A percentile compares a stretch with the other conserved stretches of the same genome.
phyloP scores from a whole-genome alignment of 2,329 filamentous ascomycete genomes.

The Clonostachys sp. region DNA sequence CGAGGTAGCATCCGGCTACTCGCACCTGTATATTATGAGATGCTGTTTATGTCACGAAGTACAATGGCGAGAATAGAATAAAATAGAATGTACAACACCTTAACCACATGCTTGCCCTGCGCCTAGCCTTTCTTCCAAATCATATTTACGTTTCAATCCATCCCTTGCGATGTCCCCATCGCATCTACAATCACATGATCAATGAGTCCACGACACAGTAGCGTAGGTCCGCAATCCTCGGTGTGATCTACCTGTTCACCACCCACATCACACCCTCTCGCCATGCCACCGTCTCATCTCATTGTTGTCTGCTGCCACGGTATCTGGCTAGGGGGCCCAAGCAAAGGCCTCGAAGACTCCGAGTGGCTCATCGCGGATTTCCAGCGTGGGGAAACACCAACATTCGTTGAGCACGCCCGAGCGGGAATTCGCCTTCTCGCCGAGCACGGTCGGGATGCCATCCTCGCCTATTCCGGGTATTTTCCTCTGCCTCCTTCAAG shows the following conservation, averaged over 20 bases:
- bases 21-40: too few species aligned
- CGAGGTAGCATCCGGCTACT: too few species aligned
- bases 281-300: constrained; percentile 43
- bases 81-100: too few species aligned
- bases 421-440: constrained; percentile 53
- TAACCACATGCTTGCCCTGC: too few species aligned
- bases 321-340: constrained; percentile 62
- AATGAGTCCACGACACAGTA: too few species aligned
- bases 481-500: background rate
- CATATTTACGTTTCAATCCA: too few species aligned
- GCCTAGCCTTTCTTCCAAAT: too few species aligned
- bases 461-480: constrained; percentile 72
- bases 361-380: constrained; percentile 76
- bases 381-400: constrained; percentile 72
- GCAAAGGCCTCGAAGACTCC: constrained; percentile 44
- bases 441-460: constrained; percentile 29
- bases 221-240: too few species aligned
- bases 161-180: too few species aligned
- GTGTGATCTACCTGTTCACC: background rate
- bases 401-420: constrained; percentile 72
- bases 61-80: too few species aligned
- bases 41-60: too few species aligned
- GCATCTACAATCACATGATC: too few species aligned
- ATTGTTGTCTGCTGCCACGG: constrained; percentile 83
- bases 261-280: background rate